These are phyloP conservation scores for Mycena citricolor DNA, from an alignment of 1,284 basidiomycete species.

Conservation along the genomic window DNA sequence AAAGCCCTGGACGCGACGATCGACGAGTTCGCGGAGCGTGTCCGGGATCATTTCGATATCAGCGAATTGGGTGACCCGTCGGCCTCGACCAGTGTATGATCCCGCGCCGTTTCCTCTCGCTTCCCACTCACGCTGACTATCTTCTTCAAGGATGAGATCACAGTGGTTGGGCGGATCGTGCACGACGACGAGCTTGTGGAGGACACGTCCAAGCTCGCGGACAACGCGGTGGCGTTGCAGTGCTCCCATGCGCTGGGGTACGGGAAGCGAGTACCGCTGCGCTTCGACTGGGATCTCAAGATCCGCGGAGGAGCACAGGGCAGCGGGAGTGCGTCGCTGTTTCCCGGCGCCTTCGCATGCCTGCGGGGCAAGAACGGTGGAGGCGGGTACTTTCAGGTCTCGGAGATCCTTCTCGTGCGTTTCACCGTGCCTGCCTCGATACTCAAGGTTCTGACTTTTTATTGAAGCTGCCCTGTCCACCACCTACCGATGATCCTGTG, in stretches of 20 bases:
- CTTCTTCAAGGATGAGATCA: slow-evolving; percentile 61
- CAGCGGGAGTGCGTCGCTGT: slow-evolving; percentile 73
- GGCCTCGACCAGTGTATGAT: slow-evolving; percentile 64
- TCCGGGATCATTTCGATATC: slow-evolving; percentile 71
- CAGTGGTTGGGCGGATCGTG: slow-evolving; percentile 81
- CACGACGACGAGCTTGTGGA: slow-evolving; percentile 61
- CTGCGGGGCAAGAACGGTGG: slow-evolving; percentile 92
- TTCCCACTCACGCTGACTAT: slow-evolving; percentile 9
- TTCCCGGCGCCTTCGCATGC: slow-evolving; percentile 87
- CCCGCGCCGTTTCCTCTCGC: slow-evolving; percentile 2
- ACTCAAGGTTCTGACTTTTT: slow-evolving; percentile 16
- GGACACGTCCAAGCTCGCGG: slow-evolving; percentile 67
- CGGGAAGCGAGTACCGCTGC: slow-evolving; percentile 70
- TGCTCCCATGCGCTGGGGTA: slow-evolving; percentile 77
- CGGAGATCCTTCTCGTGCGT: slow-evolving; percentile 78
- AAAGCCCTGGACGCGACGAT: slow-evolving; percentile 81
- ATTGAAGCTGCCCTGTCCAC: slow-evolving; percentile 50
- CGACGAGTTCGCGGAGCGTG: slow-evolving; percentile 75
- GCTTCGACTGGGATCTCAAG: slow-evolving; percentile 66
- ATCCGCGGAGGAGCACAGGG: slow-evolving; percentile 67
- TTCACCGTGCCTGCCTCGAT: slow-evolving; percentile 28
- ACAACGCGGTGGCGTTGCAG: slow-evolving; percentile 76
- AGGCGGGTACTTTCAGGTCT: slow-evolving; percentile 81
- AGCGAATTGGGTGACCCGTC: slow-evolving; percentile 77
- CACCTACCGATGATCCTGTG: slow-evolving; percentile 34